Conservation (phyloP, 495 filamentous ascomycete genomes). For the Tuber magnatum region DNA sequence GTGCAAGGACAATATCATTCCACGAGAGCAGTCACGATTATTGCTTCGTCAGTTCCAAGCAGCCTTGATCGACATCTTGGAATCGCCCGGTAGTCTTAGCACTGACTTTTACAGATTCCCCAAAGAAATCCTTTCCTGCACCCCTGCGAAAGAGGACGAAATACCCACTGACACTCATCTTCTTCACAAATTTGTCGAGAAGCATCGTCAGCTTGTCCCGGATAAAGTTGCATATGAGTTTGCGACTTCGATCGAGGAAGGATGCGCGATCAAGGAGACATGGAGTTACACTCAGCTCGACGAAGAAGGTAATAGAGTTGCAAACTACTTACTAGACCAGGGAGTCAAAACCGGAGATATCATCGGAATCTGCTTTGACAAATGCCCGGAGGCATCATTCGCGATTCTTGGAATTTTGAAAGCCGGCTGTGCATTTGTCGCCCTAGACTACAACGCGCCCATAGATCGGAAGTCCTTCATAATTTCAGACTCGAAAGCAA, state of each 20-base stretch:
- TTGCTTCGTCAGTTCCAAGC: conserved; percentile 58
- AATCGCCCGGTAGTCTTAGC: conserved; percentile 39
- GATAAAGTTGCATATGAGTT: conserved; percentile 56
- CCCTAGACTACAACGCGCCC: conserved; percentile 61
- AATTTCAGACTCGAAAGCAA: conserved; percentile 54
- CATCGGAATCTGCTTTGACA: conserved; percentile 73
- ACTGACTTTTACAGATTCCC: conserved; percentile 25
- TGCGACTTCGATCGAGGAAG: conserved; percentile 43
- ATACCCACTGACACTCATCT: conserved; percentile 47
- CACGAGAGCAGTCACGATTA: conserved; percentile 55
- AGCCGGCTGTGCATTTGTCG: conserved; percentile 73
- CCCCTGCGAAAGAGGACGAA: conserved; percentile 47
- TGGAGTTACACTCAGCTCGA: conserved; percentile 62
- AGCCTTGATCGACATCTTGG: conserved; percentile 47
- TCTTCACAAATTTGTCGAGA: conserved; percentile 60
- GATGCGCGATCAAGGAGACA: conserved; percentile 33
- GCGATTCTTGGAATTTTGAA: conserved; percentile 75
- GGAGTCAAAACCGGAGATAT: conserved; percentile 48
- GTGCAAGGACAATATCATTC: conserved; percentile 55
- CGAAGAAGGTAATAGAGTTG: conserved; percentile 54
- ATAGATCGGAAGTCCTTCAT: conserved; percentile 58
- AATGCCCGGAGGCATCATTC: conserved; percentile 69
- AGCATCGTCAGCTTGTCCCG: conserved; percentile 44
- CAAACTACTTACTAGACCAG: conserved; percentile 47
- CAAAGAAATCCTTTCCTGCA: conserved; percentile 49